phyloP scores from a whole-genome alignment of 805 yeast genomes.

The Lipomyces yamanashiensis region DNA sequence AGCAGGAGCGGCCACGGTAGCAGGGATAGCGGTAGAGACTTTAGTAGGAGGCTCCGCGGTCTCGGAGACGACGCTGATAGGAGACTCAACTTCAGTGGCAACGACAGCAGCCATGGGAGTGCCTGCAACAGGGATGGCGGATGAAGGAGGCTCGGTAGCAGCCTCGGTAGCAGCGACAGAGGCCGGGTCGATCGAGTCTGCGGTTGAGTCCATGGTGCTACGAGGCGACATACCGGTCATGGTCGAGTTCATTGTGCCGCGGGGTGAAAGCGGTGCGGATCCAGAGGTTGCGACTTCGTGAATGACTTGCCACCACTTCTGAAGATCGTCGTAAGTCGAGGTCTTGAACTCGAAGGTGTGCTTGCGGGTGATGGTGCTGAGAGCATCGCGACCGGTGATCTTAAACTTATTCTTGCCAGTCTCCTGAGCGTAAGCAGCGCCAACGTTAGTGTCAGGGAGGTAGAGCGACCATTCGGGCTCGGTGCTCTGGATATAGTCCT shows the following conservation, averaged over 20 bases:
- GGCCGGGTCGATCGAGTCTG: slow-evolving; percentile 7
- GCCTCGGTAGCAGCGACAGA: slow-evolving; percentile 2
- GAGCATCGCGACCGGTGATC: slow-evolving; percentile 52
- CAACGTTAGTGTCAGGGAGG: slow-evolving; percentile 54
- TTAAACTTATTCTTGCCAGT: slow-evolving; percentile 50
- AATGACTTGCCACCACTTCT: slow-evolving; percentile 53
- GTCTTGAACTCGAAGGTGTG: slow-evolving; percentile 51
- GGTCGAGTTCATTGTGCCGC: slow-evolving; percentile 15
- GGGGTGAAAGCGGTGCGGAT: slow-evolving; percentile 11
- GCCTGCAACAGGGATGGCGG: slow-evolving; percentile 18
- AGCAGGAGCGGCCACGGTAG: slow-evolving; percentile 7
- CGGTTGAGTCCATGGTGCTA: slow-evolving; percentile 9
- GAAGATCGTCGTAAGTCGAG: slow-evolving; percentile 51
- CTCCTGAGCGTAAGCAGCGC: slow-evolving; percentile 44
- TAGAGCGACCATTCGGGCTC: slow-evolving; percentile 54
- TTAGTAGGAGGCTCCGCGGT: slow-evolving; percentile 10
- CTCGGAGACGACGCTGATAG: slow-evolving; percentile 9
- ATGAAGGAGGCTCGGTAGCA: neutral
- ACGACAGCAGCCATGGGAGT: slow-evolving; percentile 1
- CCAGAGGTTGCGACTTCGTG: slow-evolving; percentile 29
- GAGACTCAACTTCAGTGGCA: slow-evolving; percentile 6
- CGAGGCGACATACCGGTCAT: slow-evolving; percentile 8
- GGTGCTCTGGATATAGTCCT: slow-evolving; percentile 50
- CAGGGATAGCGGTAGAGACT: neutral
- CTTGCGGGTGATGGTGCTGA: slow-evolving; percentile 44